Percentiles rank a stretch among this genome's conserved stretches.
Conservation (phyloP, 306 rosid genomes). For the Lathyrus aphaca region DNA sequence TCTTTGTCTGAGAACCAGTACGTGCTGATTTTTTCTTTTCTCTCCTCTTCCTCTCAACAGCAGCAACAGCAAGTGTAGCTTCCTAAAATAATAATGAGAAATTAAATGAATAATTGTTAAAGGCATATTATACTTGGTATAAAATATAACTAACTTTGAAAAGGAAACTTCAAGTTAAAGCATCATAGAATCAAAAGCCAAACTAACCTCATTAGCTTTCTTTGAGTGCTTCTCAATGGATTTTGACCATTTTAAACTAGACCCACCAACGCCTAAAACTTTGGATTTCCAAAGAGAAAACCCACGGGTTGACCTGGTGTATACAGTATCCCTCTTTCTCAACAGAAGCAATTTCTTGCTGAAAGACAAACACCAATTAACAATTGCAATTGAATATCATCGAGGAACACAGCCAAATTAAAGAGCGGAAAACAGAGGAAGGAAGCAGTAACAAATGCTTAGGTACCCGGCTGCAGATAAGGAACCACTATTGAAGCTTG, state of each 20-base stretch:
- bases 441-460: slow-evolving; percentile 33
- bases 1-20: slow-evolving; percentile 54
- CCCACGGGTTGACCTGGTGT: slow-evolving; percentile 84
- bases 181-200: slow-evolving; percentile 21
- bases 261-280: slow-evolving; percentile 92
- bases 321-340: slow-evolving; percentile 88
- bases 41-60: slow-evolving; percentile 83
- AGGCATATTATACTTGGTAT: slow-evolving; percentile 28
- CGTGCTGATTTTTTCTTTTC: slow-evolving; percentile 61
- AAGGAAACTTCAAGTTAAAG: slow-evolving; percentile 10
- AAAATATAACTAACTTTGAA: slow-evolving; percentile 26
- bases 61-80: slow-evolving; percentile 98
- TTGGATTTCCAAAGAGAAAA: slow-evolving; percentile 90
- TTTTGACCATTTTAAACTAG: slow-evolving; percentile 98
- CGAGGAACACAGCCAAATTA: slow-evolving; percentile 34
- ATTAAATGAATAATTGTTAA: slow-evolving; percentile 22
- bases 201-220: slow-evolving; percentile 93
- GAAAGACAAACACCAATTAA: slow-evolving; percentile 45
- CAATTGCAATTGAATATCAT: slow-evolving; percentile 35
- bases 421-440: slow-evolving; percentile 4
- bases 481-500: slow-evolving; percentile 57
- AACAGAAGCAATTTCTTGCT: slow-evolving; percentile 75
- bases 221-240: slow-evolving; percentile 88
- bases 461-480: slow-evolving; percentile 67
- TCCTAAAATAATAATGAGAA: slow-evolving; percentile 59